Conservation (phyloP, 352 stramenopile genomes). For the Pythium utonaiense region DNA sequence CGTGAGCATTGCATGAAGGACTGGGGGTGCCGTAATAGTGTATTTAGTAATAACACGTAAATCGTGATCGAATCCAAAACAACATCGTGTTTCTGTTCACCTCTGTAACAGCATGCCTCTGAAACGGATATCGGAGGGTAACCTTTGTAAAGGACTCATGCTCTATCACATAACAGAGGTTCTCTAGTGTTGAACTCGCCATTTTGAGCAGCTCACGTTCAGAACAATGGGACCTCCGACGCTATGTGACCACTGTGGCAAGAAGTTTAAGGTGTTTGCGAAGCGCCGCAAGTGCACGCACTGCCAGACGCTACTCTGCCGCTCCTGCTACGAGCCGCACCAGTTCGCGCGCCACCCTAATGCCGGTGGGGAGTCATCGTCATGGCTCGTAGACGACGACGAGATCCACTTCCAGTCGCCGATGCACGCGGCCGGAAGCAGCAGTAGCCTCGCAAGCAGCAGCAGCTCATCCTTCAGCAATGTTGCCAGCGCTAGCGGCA, state of each 20-base stretch:
- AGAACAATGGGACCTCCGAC: constrained; percentile 38
- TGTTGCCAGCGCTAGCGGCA: background rate
- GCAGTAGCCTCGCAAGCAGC: constrained; percentile 1
- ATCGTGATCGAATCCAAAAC: background rate
- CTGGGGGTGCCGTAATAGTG: background rate
- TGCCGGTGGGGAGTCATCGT: constrained; percentile 2
- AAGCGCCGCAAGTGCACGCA: constrained; percentile 69
- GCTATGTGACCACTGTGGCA: constrained; percentile 56
- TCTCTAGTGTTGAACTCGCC: background rate
- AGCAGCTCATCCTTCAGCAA: constrained; percentile 14
- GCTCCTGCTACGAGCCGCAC: constrained; percentile 46
- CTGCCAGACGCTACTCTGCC: constrained; percentile 59
- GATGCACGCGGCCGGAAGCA: constrained; percentile 12
- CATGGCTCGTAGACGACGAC: constrained; percentile 22
- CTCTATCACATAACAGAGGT: background rate
- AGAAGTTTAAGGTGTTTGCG: constrained; percentile 77
- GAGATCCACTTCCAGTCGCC: constrained; percentile 60
- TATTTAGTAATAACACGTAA: constrained; percentile 1
- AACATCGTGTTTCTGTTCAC: background rate
- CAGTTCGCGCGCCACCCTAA: constrained; percentile 46
- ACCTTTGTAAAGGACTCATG: background rate
- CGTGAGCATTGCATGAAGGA: constrained; percentile 1
- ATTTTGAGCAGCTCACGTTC: too few species aligned
- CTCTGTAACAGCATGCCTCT: background rate
- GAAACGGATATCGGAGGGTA: background rate